Evolutionary conservation across 495 filamentous ascomycete genomes (phyloP).

Genomic region (Bathelium albidoporum): DNA sequence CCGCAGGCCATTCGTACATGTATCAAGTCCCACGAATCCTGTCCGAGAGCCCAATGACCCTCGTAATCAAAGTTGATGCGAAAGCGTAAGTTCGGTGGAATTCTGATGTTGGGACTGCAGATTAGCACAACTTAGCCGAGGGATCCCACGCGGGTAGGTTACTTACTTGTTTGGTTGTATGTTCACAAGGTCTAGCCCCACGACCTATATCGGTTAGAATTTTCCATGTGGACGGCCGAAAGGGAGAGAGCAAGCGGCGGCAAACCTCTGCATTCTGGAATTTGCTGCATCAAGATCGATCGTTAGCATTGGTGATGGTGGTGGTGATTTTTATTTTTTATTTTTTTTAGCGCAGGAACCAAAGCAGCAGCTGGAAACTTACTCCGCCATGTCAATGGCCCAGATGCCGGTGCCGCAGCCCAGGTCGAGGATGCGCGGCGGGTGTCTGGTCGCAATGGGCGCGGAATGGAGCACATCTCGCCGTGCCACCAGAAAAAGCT

Average conservation of each 20-base stretch:
- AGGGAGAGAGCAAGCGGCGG: not conserved
- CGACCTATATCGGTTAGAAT: slow-evolving; percentile 35
- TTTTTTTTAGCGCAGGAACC: slow-evolving; percentile 4
- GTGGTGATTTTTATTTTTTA: no score
- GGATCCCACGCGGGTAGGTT: slow-evolving; percentile 7
- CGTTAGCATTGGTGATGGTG: slow-evolving; percentile 13
- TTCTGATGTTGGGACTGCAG: slow-evolving; percentile 37
- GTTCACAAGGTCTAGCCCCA: slow-evolving; percentile 66
- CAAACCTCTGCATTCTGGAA: slow-evolving; percentile 45
- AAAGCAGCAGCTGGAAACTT: slow-evolving; percentile 28
- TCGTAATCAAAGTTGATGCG: slow-evolving; percentile 65
- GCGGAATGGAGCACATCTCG: slow-evolving; percentile 44
- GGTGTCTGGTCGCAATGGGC: slow-evolving; percentile 33
- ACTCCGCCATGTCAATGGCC: slow-evolving; percentile 74
- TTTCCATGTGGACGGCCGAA: not conserved
- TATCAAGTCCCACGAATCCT: slow-evolving; percentile 75
- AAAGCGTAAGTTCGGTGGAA: slow-evolving; percentile 61
- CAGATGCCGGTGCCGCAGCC: slow-evolving; percentile 85
- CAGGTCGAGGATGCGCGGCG: slow-evolving; percentile 58
- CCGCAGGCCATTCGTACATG: slow-evolving; percentile 75
- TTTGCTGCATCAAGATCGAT: slow-evolving; percentile 31
- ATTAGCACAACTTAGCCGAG: slow-evolving; percentile 11
- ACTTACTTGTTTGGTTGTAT: slow-evolving; percentile 68
- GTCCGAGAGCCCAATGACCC: slow-evolving; percentile 61
- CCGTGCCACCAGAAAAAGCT: slow-evolving; percentile 47